Base-by-base conservation (phyloP, 2,329 filamentous ascomycete species). In the Cadophora sp. region DNA sequence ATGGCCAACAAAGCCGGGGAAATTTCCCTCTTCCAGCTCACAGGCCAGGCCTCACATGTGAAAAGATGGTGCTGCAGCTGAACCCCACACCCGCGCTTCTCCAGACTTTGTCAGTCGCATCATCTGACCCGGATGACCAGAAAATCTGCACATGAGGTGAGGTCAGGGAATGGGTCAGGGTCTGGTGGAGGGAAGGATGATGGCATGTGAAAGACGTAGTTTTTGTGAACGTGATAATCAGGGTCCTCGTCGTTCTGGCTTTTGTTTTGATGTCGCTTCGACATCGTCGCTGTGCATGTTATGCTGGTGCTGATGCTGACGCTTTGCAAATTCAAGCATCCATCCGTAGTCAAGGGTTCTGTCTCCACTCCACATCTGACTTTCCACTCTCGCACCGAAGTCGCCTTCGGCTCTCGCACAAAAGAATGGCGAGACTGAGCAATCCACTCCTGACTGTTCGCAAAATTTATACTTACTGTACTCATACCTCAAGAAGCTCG, bases 141-240 rank as follows among this genome's bases (percentile, higher is more conserved):
- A 51, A 20, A 33, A 62, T 64, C 61, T 64, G 66, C 59, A 36
- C 58, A 64, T 60, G 24, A 60, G 24, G 33, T n/a, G 18, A n/a
- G 18, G 14, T n/a, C 43, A n/a, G 43, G 16, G n/a, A 5, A 5
- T n/a, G 43, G 18, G 14, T n/a, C 43, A n/a, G 43, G 16, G n/a
- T 16, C 16, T n/a, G 43, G 43, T n/a, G n/a, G 24, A 5, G 24
- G 24, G 56, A 18, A 18, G 5, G 8, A 4, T 56, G 48, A 55
- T 67, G 55, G 63, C 68, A 69, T 69, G 68, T 69, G 68, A 69
- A 69, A 36, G 58, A 41, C 22, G 22, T 5, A 48, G 16, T 24
- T 45, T 45, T 48, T 9, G 2, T 53, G 63, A 64, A 67, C 56
- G 56, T 69, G 59, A 64, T 64, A 60, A 20, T 58, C 27, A 51